These are phyloP conservation scores for Liriodendron chinense DNA, from an alignment of 164 flowering plant species.

Conservation along the genomic window DNA sequence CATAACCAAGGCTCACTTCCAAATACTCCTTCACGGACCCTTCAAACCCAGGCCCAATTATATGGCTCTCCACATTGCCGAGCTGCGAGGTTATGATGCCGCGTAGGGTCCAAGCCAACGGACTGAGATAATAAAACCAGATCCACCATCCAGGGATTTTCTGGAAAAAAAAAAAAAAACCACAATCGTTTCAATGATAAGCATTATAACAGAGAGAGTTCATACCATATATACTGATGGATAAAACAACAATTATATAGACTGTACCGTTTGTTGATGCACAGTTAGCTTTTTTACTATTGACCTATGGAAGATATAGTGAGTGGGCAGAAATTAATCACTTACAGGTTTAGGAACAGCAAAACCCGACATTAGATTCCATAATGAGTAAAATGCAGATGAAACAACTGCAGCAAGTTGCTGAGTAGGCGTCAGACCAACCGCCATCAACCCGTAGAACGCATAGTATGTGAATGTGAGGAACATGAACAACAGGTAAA, in stretches of 20 bases:
- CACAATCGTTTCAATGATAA: neutral
- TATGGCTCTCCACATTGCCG: slow-evolving; percentile 60
- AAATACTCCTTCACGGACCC: slow-evolving; percentile 69
- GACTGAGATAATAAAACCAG: slow-evolving; percentile 82
- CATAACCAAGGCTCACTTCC: slow-evolving; percentile 45
- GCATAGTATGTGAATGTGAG: slow-evolving; percentile 81
- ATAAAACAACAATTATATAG: too few relatives aligned
- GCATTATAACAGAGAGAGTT: neutral
- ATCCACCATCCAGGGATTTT: slow-evolving; percentile 84
- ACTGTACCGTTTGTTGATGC: too few relatives aligned
- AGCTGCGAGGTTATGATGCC: slow-evolving; percentile 78
- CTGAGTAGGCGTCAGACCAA: slow-evolving; percentile 72
- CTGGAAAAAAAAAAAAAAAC: slow-evolving; percentile 29
- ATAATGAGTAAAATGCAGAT: slow-evolving; percentile 83
- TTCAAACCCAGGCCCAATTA: slow-evolving; percentile 51
- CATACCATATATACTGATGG: too few relatives aligned
- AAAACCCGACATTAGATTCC: slow-evolving; percentile 92
- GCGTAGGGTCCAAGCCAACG: slow-evolving; percentile 75
- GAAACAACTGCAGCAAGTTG: slow-evolving; percentile 79
- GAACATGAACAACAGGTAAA: slow-evolving; percentile 72
- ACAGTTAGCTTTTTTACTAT: too few relatives aligned
- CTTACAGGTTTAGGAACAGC: slow-evolving; percentile 77
- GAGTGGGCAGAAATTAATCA: neutral
- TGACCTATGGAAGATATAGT: neutral
- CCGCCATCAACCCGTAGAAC: slow-evolving; percentile 90